Evolutionary conservation across 176 grass and related monocot species (phyloP).

Genomic region (Pharus latifolius): DNA sequence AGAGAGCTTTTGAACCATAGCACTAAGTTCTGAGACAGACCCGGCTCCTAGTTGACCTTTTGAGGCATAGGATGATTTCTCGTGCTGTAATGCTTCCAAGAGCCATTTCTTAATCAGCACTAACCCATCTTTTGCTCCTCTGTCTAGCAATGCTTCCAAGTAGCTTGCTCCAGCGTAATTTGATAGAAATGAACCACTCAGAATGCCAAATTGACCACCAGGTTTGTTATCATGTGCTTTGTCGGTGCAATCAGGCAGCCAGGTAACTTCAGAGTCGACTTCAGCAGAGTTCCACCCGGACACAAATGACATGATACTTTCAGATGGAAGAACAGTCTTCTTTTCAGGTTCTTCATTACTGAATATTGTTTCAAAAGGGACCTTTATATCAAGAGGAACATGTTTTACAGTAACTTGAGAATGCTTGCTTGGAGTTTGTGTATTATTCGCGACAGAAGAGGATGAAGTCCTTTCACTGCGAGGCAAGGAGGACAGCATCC

Average conservation of each 20-base stretch:
- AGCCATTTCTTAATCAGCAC: conserved; percentile 89
- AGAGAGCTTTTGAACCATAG: conserved; percentile 59
- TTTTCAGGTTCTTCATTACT: conserved; percentile 47
- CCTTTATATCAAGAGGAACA: conserved; percentile 61
- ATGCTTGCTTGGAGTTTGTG: conserved; percentile 33
- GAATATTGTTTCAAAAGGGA: conserved; percentile 54
- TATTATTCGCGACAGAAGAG: conserved; percentile 22
- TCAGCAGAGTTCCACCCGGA: conserved; percentile 77
- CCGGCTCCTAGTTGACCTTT: conserved; percentile 36
- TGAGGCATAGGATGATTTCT: conserved; percentile 45
- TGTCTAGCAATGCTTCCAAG: conserved; percentile 76
- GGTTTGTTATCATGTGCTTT: conserved; percentile 22
- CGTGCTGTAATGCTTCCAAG: conserved; percentile 66
- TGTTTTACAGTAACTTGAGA: conserved; percentile 35
- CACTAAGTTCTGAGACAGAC: conserved; percentile 61
- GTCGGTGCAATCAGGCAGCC: conserved; percentile 32
- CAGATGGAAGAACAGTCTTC: conserved; percentile 25
- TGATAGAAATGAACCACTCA: conserved; percentile 66
- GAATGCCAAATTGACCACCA: conserved; percentile 18
- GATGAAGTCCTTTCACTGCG: conserved; percentile 46
- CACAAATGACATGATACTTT: conserved; percentile 66
- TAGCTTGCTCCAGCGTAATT: conserved; percentile 58
- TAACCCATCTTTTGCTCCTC: conserved; percentile 73
- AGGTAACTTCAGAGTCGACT: conserved; percentile 24
- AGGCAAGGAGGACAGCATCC: conserved; percentile 58